Base-by-base conservation (phyloP, 139 green algal species). In the Auxenochlorella protothecoides region DNA sequence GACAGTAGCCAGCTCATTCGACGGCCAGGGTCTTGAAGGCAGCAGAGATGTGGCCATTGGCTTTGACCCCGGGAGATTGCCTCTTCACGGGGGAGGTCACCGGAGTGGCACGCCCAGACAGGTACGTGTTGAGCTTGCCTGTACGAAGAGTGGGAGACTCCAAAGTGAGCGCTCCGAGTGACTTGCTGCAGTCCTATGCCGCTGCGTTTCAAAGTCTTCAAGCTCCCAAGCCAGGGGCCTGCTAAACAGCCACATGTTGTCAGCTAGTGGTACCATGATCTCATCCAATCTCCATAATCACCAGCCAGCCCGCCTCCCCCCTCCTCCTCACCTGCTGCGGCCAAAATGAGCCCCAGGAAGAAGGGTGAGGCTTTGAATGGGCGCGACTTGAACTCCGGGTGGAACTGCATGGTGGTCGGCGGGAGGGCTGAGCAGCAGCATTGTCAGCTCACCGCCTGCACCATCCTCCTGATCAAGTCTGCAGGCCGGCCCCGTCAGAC, bases 381-480 rank as follows among this genome's bases (percentile, higher is more conserved):
- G 59, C 87, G 75, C 5, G 86, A 93, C 75, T 96, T 96, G 85
- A 93, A 97, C 81, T 97, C 91, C 9, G 91, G 91, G 75, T 97
- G 91, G 75, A 92, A 97, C 72, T 96, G 93, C 54, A 5, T 27
- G 61, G 70, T 14, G 5, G 3, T 55, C 9, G 64, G n/a, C 6
- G 16, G 63, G 63, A 6, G 16, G 63, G 16, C 2, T 54, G 16
- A 27, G 4, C 60, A 64, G 7, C 60, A 64, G 6, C 62, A 52
- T 15, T 16, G 13, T 44, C 62, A 51, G 62, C 44, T 44, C 6
- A n/a, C 44, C 64, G 44, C 4, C 27, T 44, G 27, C 27, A 1
- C 27, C 27, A 44, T 44, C 27, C 27, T 44, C 27, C 27, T 44
- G 27, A 44, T 63, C 59, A 63, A 63, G 59, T 10, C 59, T 10